phyloP scores from a whole-genome alignment of 805 yeast genomes.

The Myxozyma geophila region DNA sequence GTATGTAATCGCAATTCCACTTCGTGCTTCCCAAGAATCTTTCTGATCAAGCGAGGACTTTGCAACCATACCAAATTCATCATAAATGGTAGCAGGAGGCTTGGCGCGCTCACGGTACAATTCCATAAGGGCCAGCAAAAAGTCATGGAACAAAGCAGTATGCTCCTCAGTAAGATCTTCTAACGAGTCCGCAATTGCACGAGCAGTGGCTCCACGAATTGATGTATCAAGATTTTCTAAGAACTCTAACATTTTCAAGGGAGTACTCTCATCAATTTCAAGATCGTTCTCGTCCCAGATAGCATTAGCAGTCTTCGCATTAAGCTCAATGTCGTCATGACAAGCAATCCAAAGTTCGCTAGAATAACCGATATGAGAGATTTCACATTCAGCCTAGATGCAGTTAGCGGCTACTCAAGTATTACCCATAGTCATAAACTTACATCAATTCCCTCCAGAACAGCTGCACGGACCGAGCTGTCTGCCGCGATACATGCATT shows the following conservation, averaged over 20 bases:
- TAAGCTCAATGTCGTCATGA: conserved; percentile 70
- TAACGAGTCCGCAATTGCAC: conserved; percentile 66
- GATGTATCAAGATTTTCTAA: conserved; percentile 65
- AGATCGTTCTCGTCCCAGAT: conserved; percentile 82
- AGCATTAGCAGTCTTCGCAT: conserved; percentile 69
- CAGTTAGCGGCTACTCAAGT: neutral
- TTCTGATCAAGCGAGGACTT: conserved; percentile 62
- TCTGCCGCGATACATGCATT: conserved; percentile 63
- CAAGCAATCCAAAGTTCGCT: conserved; percentile 78
- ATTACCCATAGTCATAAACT: neutral
- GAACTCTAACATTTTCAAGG: conserved; percentile 54
- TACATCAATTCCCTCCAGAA: conserved; percentile 60
- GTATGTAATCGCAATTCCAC: conserved; percentile 76
- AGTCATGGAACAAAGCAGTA: conserved; percentile 42
- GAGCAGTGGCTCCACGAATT: conserved; percentile 72
- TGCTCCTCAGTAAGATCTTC: conserved; percentile 42
- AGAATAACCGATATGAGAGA: conserved; percentile 53
- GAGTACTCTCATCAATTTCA: conserved; percentile 49
- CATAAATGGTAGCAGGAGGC: conserved; percentile 78
- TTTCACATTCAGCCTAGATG: conserved; percentile 61
- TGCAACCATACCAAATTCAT: conserved; percentile 77
- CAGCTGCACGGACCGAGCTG: conserved; percentile 72
- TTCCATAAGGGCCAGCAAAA: conserved; percentile 54
- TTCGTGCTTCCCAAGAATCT: conserved; percentile 84
- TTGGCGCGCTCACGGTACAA: conserved; percentile 63